phyloP scores from a whole-genome alignment of 106 monocot species.

The Phalaenopsis aphrodite region DNA sequence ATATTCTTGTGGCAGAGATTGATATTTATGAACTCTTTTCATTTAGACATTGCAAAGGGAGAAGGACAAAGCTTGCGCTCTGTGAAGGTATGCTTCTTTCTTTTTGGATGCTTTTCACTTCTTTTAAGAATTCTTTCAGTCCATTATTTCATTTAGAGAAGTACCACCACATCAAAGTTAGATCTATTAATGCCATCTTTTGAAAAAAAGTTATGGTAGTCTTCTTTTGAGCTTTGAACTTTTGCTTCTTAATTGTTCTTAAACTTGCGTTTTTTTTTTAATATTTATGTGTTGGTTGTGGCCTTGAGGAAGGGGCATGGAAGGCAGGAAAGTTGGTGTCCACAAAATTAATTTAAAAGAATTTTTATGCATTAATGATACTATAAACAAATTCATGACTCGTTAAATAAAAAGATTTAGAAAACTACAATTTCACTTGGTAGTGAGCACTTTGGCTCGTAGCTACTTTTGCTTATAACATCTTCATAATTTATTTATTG shows the following conservation, averaged over 20 bases:
- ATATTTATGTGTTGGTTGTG: not conserved
- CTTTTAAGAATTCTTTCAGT: not conserved
- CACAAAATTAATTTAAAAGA: not conserved
- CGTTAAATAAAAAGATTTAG: not conserved
- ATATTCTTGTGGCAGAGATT: slow-evolving; percentile 91
- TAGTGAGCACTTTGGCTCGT: not conserved
- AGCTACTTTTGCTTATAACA: not conserved
- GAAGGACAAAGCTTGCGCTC: slow-evolving; percentile 79
- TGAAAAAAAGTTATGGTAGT: not conserved
- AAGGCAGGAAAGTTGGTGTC: not conserved
- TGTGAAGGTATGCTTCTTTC: slow-evolving; percentile 62
- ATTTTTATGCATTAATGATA: not conserved
- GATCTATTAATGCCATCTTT: not conserved
- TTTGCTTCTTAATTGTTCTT: not conserved
- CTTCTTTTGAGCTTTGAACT: not conserved
- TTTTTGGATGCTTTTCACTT: not conserved
- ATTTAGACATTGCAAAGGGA: slow-evolving; percentile 92
- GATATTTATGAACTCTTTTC: slow-evolving; percentile 97
- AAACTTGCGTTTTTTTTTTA: not conserved
- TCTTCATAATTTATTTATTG: slow-evolving; percentile 7
- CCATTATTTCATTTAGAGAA: not conserved
- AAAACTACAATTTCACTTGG: not conserved
- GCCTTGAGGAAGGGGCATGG: not conserved
- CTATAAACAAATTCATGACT: not conserved
- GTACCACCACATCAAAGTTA: not conserved